These are phyloP conservation scores for Penicillium cinerascens DNA, from an alignment of 495 filamentous ascomycete species.

Conservation along the genomic window DNA sequence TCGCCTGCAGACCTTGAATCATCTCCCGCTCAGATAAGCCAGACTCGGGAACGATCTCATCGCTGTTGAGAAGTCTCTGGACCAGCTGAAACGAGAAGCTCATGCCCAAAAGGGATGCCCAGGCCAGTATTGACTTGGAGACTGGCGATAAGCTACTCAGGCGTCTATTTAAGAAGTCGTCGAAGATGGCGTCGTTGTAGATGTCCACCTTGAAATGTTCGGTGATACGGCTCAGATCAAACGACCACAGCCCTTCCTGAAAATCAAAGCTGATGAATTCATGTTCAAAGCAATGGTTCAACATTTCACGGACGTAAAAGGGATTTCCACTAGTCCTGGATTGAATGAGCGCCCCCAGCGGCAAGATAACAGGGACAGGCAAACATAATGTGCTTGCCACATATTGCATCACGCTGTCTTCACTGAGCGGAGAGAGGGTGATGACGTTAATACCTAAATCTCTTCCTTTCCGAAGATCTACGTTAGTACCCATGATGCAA, in stretches of 20 bases:
- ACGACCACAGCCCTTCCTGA: slow-evolving; percentile 60
- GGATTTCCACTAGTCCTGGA: slow-evolving; percentile 67
- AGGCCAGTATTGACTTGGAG: slow-evolving; percentile 62
- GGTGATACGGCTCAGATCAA: slow-evolving; percentile 64
- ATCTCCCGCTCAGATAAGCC: slow-evolving; percentile 30
- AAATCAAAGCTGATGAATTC: slow-evolving; percentile 71
- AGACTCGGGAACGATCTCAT: neutral
- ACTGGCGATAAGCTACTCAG: slow-evolving; percentile 59
- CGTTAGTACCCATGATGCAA: too few relatives aligned
- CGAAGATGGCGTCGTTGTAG: slow-evolving; percentile 60
- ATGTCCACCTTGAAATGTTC: slow-evolving; percentile 60
- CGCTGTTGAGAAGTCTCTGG: slow-evolving; percentile 50
- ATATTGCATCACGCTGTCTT: slow-evolving; percentile 47
- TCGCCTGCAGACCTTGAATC: slow-evolving; percentile 60
- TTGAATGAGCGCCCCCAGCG: slow-evolving; percentile 57
- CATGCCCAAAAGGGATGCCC: slow-evolving; percentile 65
- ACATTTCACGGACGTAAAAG: slow-evolving; percentile 73
- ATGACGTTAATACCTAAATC: slow-evolving; percentile 46
- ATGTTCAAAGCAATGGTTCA: slow-evolving; percentile 65
- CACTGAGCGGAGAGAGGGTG: slow-evolving; percentile 58
- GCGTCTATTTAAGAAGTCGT: slow-evolving; percentile 61
- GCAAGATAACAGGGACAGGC: slow-evolving; percentile 6
- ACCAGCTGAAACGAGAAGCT: slow-evolving; percentile 65
- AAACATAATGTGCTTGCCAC: slow-evolving; percentile 48
- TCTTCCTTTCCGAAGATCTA: too few relatives aligned